Evolutionary conservation across 345 rosid genomes (phyloP).

Genomic region (Moringa oleifera): DNA sequence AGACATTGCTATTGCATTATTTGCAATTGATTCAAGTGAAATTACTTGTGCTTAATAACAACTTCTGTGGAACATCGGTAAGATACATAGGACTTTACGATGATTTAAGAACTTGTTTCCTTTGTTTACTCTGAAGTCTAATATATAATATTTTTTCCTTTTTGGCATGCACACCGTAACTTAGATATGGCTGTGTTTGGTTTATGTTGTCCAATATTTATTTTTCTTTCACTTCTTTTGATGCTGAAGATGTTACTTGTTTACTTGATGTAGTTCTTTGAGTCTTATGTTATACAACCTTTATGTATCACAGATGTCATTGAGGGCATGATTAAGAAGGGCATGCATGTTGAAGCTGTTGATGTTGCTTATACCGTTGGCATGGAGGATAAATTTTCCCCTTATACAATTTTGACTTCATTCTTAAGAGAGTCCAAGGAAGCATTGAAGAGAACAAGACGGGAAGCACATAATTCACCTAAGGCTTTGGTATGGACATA

Average conservation of each 20-base stretch:
- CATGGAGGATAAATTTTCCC: slow-evolving; percentile 53
- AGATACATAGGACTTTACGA: background rate
- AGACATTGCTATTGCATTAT: no score
- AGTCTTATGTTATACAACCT: slow-evolving; percentile 1
- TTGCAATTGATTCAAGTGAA: no score
- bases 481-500: slow-evolving; percentile 29
- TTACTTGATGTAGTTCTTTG: background rate
- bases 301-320: slow-evolving; percentile 41
- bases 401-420: slow-evolving; percentile 40
- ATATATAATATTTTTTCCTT: no score
- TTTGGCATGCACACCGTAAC: background rate
- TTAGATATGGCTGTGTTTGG: no score
- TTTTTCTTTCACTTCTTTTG: background rate
- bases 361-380: slow-evolving; percentile 51
- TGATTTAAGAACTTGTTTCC: no score
- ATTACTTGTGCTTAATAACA: no score
- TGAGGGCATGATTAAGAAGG: slow-evolving; percentile 42
- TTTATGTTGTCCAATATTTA: no score
- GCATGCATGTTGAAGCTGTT: slow-evolving; percentile 55
- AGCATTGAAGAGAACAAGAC: slow-evolving; percentile 35
- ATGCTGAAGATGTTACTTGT: background rate
- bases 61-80: no score
- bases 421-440: slow-evolving; percentile 47
- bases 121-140: background rate
- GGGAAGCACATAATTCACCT: slow-evolving; percentile 30